phyloP scores from a whole-genome alignment of 352 stramenopile genomes.

The Phytophthora litchii region DNA sequence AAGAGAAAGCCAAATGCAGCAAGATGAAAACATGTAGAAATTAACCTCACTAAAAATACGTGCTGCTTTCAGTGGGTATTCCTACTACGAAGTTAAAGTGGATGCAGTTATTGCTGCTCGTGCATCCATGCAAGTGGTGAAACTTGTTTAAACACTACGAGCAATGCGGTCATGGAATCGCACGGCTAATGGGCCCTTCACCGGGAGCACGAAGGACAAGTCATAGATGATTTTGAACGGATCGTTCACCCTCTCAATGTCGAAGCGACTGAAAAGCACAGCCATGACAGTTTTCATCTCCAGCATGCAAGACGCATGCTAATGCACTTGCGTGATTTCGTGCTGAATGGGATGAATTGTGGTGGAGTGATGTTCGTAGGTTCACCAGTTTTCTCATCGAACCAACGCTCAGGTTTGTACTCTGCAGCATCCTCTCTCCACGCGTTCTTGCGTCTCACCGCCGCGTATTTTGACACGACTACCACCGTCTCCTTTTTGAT shows the following conservation, averaged over 20 bases:
- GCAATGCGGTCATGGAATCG: slow-evolving; percentile 15
- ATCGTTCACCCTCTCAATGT: slow-evolving; percentile 36
- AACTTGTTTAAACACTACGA: not conserved
- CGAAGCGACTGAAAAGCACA: slow-evolving; percentile 45
- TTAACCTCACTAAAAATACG: slow-evolving; percentile 26
- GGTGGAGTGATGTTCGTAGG: slow-evolving; percentile 29
- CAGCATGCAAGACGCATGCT: slow-evolving; percentile 57
- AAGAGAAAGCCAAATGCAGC: not conserved
- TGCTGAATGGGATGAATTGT: slow-evolving; percentile 64
- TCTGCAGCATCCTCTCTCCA: slow-evolving; percentile 58
- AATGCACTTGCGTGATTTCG: slow-evolving; percentile 60
- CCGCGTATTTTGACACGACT: slow-evolving; percentile 54
- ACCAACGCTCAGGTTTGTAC: slow-evolving; percentile 52
- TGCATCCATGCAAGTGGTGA: not conserved
- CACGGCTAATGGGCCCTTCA: slow-evolving; percentile 43
- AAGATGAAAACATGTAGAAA: too few species aligned
- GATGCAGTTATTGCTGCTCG: not conserved
- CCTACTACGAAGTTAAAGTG: slow-evolving; percentile 4
- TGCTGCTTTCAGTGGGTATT: not conserved
- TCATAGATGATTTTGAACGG: slow-evolving; percentile 46
- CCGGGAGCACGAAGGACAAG: slow-evolving; percentile 37
- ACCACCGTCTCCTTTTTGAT: slow-evolving; percentile 48
- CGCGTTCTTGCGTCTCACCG: slow-evolving; percentile 41
- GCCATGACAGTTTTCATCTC: slow-evolving; percentile 54
- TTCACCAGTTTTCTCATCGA: slow-evolving; percentile 44